A percentile compares a stretch with the other conserved stretches of the same genome.
phyloP scores from a whole-genome alignment of 2,329 filamentous ascomycete genomes.

The Sporothrix brunneoviolacea region DNA sequence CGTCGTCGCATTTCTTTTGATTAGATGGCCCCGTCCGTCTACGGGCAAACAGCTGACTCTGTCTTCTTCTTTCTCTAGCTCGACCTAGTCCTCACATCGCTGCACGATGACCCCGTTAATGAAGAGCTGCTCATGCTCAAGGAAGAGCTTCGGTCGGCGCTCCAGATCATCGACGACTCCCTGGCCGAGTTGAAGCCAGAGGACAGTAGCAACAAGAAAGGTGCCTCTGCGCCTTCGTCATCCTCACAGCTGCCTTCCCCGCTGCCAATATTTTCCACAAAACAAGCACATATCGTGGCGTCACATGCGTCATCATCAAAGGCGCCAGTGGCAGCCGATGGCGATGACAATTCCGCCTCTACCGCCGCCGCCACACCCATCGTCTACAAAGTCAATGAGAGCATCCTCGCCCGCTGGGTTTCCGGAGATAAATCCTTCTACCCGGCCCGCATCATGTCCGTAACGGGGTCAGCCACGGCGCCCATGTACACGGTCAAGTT shows the following conservation, averaged over 20 bases:
- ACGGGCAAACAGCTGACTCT: not conserved
- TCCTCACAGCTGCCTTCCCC: too few relatives aligned
- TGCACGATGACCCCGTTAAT: conserved; percentile 76
- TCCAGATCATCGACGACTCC: conserved; percentile 70
- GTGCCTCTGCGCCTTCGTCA: conserved; percentile 38
- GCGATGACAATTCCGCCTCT: conserved; percentile 23
- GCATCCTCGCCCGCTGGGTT: conserved; percentile 82
- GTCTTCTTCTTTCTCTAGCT: conserved; percentile 43
- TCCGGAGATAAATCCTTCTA: conserved; percentile 88
- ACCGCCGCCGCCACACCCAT: conserved; percentile 26
- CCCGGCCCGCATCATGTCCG: conserved; percentile 83
- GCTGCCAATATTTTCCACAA: conserved; percentile 45
- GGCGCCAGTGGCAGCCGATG: conserved; percentile 15
- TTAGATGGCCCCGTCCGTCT: not conserved
- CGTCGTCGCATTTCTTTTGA: too few relatives aligned
- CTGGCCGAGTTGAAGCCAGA: conserved; percentile 71
- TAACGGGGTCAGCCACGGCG: conserved; percentile 84
- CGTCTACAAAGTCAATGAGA: conserved; percentile 80
- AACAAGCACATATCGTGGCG: too few relatives aligned
- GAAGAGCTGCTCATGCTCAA: conserved; percentile 69
- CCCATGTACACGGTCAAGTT: conserved; percentile 95
- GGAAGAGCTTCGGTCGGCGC: conserved; percentile 73
- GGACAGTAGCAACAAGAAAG: conserved; percentile 31
- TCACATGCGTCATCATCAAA: conserved; percentile 66
- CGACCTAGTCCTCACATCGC: conserved; percentile 67